A percentile compares a stretch with the other conserved stretches of the same genome.
Evolutionary conservation across 2,329 filamentous ascomycete genomes (phyloP).

Genomic region (Biscogniauxia mediterranea): DNA sequence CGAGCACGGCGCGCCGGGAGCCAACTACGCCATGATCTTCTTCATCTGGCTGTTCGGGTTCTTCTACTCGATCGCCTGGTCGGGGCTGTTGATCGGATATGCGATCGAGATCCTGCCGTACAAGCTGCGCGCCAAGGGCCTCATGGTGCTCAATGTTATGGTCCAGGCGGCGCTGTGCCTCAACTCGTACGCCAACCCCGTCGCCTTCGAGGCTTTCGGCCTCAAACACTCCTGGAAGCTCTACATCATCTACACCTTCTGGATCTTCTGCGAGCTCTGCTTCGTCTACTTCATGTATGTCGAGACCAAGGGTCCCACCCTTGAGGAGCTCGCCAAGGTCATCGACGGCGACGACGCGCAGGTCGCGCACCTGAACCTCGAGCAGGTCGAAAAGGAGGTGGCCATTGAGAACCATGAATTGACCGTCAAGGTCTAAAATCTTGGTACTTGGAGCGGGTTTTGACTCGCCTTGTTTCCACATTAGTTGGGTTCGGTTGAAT

Average conservation of each 20-base stretch:
- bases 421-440: slow-evolving; percentile 27
- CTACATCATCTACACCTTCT: slow-evolving; percentile 56
- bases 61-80: slow-evolving; percentile 57
- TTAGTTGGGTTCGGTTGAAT: not conserved
- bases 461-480: not conserved
- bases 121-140: slow-evolving; percentile 49
- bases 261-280: slow-evolving; percentile 53
- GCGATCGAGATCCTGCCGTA: slow-evolving; percentile 51
- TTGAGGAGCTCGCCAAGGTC: slow-evolving; percentile 65
- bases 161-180: slow-evolving; percentile 55
- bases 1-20: slow-evolving; percentile 34
- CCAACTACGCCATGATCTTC: slow-evolving; percentile 43
- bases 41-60: slow-evolving; percentile 50
- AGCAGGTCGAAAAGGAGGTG: slow-evolving; percentile 44
- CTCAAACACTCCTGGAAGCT: slow-evolving; percentile 49
- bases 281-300: slow-evolving; percentile 57
- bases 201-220: slow-evolving; percentile 49
- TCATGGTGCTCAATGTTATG: slow-evolving; percentile 56
- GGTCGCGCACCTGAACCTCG: slow-evolving; percentile 45
- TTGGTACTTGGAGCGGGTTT: not conserved
- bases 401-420: slow-evolving; percentile 28
- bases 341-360: slow-evolving; percentile 60
- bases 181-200: slow-evolving; percentile 53
- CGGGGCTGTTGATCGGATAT: slow-evolving; percentile 55
- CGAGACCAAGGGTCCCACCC: slow-evolving; percentile 63